Evolutionary conservation across 78 protist genomes (phyloP), one percentile per base, ranked within the genome.

Genomic region (Acrasis kona): DNA sequence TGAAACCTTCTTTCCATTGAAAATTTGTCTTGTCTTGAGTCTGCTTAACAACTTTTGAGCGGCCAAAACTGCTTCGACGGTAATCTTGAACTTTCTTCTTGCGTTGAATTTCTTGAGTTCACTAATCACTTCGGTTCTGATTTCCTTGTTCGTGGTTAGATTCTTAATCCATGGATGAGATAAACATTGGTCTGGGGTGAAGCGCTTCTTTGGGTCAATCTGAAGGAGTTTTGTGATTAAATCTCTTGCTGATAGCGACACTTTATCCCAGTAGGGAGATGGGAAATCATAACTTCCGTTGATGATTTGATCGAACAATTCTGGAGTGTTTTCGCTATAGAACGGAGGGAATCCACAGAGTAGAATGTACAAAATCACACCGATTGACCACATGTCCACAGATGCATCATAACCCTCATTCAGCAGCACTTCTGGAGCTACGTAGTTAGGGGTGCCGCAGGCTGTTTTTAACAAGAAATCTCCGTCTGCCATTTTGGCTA

Each of bases 371-470:
- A 76, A n/a, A 34, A 82, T 76, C 28, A 76, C 77, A 8, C 87
- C 87, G 8, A 76, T 8, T 35, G 66, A 32, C 81, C 81, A 82
- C 39, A 82, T 0, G 72, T 82, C 87, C 32, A 72, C 72, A 30
- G 1, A 37, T 27, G 0, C 1, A n/a, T 39, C 0, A 72, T 84
- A 84, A 10, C 77, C 79, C 7, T 32, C 8, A 34, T 0, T 2
- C 35, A 10, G 1, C 1, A 85, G 57, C n/a, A 84, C 84, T 77
- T 84, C 89, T 10, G 89, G 89, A 1, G 89, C 89, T 1, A 84
- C 73, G 39, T 83, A 80, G 50, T 41, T 31, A 31, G 94, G 93
- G 36, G 93, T 76, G 12, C 96, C 96, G 72, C 95, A 91, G 31
- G 88, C 86, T 10, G 93, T 89, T 38, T 87, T 81, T 57, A 87